Percentiles rank a stretch among this genome's conserved stretches.
Evolutionary conservation across 495 filamentous ascomycete species (phyloP).

Genomic region (Aspergillus carlsbadensis): DNA sequence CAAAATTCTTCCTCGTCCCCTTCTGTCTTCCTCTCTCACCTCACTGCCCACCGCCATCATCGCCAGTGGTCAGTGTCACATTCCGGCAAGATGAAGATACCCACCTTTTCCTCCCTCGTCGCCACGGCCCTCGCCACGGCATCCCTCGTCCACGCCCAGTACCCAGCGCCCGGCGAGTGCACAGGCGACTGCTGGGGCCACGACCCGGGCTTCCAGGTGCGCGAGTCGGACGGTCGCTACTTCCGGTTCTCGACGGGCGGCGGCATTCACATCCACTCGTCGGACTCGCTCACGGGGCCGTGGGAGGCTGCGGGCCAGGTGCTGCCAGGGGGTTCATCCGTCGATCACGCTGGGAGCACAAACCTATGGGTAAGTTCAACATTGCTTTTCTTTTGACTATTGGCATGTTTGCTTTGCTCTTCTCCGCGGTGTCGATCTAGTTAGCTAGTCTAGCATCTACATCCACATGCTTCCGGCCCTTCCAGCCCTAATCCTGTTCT

Average conservation of each 20-base stretch:
- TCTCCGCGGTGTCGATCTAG: neutral
- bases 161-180: constrained; percentile 56
- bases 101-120: constrained; percentile 7
- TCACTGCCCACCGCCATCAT: neutral
- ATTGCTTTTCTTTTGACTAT: neutral
- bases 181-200: constrained; percentile 60
- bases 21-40: neutral
- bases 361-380: constrained; percentile 56
- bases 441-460: no score
- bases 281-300: constrained; percentile 57
- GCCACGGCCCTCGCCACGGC: constrained; percentile 28
- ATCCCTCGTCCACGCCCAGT: constrained; percentile 14
- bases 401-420: neutral
- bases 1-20: neutral
- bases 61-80: neutral
- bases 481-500: no score
- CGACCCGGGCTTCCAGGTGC: constrained; percentile 63
- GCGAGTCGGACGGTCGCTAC: constrained; percentile 64
- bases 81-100: neutral
- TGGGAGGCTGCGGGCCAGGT: constrained; percentile 61
- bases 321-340: constrained; percentile 56
- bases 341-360: constrained; percentile 51
- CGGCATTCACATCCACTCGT: constrained; percentile 57
- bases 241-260: constrained; percentile 70
- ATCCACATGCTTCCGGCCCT: no score